Evolutionary conservation across 1,139 yeast genomes (phyloP).

Genomic region (Magnusiomyces sp.): DNA sequence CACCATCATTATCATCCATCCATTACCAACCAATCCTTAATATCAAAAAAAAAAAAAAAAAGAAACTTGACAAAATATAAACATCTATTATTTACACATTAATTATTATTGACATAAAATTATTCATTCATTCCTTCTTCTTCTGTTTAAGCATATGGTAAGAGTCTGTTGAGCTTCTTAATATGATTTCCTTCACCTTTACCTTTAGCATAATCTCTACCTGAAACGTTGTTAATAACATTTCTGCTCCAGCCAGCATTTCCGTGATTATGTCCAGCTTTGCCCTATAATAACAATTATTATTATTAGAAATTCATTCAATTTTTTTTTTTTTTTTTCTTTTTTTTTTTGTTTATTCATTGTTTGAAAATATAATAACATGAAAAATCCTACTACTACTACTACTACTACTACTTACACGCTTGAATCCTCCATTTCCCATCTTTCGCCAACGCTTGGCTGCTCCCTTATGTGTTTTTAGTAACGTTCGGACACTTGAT

Average conservation of each 20-base stretch:
- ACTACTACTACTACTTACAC: conserved; percentile 34
- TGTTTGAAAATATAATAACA: too few relatives aligned
- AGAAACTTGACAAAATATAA: too few relatives aligned
- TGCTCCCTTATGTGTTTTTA: conserved; percentile 67
- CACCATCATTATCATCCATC: too few relatives aligned
- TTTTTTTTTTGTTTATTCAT: too few relatives aligned
- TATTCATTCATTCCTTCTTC: background rate
- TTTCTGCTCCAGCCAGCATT: conserved; percentile 76
- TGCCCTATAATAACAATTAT: conserved; percentile 35
- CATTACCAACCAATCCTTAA: too few relatives aligned
- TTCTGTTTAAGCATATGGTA: conserved; percentile 28
- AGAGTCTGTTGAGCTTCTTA: conserved; percentile 43
- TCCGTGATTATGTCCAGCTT: conserved; percentile 88
- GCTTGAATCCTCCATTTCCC: conserved; percentile 45
- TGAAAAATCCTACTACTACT: too few relatives aligned
- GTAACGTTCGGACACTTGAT: conserved; percentile 31
- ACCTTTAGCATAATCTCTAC: conserved; percentile 49
- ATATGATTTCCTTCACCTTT: conserved; percentile 42
- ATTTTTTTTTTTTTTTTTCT: too few relatives aligned
- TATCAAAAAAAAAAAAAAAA: too few relatives aligned
- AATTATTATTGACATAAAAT: too few relatives aligned
- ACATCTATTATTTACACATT: too few relatives aligned
- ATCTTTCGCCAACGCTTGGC: conserved; percentile 78
- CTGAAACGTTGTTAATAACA: conserved; percentile 54
- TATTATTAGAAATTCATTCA: too few relatives aligned